A percentile compares a stretch with the other conserved stretches of the same genome.
Conservation (phyloP, 73 alveolate genomes). For the Symbiodinium pilosum region DNA sequence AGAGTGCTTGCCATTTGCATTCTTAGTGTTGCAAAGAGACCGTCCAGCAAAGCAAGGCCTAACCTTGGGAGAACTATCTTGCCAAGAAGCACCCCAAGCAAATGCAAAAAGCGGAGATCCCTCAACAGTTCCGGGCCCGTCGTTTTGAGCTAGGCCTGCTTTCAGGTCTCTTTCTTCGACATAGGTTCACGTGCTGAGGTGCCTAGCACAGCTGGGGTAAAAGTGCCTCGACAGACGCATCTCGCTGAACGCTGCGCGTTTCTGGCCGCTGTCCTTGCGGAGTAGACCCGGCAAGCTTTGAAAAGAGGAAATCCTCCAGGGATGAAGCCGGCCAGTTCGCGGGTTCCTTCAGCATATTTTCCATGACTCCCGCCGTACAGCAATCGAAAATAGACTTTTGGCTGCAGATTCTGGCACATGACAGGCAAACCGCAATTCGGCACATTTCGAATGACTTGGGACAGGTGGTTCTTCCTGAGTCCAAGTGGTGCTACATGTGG, state of each 20-base stretch:
- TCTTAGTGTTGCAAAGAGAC: background rate
- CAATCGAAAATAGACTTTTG: no score
- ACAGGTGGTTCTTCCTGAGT: no score
- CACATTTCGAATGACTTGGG: no score
- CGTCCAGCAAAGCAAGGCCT: background rate
- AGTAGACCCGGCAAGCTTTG: no score
- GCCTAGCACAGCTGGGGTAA: background rate
- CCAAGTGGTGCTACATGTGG: no score
- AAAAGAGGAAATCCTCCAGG: background rate
- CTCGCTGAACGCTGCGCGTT: background rate
- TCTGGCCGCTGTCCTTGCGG: constrained; percentile 9
- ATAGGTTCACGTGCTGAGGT: background rate
- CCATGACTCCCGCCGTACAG: background rate
- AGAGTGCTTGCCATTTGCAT: background rate
- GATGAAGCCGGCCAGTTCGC: background rate
- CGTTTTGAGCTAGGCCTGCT: background rate
- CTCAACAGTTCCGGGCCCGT: no score
- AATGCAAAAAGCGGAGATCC: no score
- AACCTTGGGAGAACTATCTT: no score
- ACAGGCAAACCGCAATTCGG: no score
- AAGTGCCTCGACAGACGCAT: background rate
- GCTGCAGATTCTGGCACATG: no score
- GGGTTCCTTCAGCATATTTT: background rate
- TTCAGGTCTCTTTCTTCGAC: background rate
- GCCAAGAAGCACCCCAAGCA: no score